Evolutionary conservation across 2,329 filamentous ascomycete genomes (phyloP), one percentile per base, ranked within the genome.

Genomic region (Fragosphaeria purpurea): DNA sequence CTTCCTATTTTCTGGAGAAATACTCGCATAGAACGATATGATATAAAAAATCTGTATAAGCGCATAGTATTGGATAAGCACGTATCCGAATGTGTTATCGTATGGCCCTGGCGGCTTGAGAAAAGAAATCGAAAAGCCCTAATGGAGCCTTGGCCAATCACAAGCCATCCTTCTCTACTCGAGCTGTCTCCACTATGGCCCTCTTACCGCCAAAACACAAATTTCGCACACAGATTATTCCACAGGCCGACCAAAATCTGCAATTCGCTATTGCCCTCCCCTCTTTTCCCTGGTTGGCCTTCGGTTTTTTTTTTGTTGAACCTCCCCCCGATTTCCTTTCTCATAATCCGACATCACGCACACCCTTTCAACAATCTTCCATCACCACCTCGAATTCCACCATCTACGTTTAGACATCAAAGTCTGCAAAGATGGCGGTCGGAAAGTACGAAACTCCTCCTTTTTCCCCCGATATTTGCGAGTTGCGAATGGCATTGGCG

Each of bases 351-450:
- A 45, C 50, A 46, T 53, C 47, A n/a, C 50, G 41, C 39, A 48
- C 48, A 52, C 22, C 44, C 34, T 47, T 58, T 60, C 60, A 38
- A 44, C 41, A 37, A 47, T 46, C 46, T 39, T 61, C 60, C 60
- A 61, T 64, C 65, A 63, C 63, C 66, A 53, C 69, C 33, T 37
- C 57, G 61, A 60, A 56, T 59, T 59, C 61, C 65, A 66, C 69
- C 68, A 63, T 63, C 62, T 22, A 47, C 46, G 51, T 60, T 63
- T 63, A 66, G 66, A 71, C 64, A 67, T 67, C 12, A 65, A 66
- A 69, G 67, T 71, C 71, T 68, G 74, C 74, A 77, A 60, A 69
- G 67, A 78, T 78, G 75, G 75, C 75, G 69, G 75, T 78, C 72
- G 75, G 75, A 74, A 78, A 78, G 75, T 78, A 70, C 69, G 74